Evolutionary conservation across 306 rosid genomes (phyloP).

Genomic region (Pyrus communis): DNA sequence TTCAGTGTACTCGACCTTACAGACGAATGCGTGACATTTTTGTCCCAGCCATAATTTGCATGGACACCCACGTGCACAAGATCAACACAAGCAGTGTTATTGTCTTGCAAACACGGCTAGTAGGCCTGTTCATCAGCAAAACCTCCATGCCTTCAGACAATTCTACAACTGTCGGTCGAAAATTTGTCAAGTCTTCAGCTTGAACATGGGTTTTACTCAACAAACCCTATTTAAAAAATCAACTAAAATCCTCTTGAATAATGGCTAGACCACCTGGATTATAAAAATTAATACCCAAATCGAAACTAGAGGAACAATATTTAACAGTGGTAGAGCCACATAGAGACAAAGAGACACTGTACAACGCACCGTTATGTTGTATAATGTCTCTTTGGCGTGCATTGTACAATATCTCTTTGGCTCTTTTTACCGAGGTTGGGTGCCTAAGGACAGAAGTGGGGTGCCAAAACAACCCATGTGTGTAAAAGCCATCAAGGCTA

Average conservation of each 20-base stretch:
- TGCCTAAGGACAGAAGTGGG: slow-evolving; percentile 15
- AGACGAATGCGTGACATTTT: slow-evolving; percentile 29
- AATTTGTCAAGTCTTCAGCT: slow-evolving; percentile 17
- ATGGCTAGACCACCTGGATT: slow-evolving; percentile 3
- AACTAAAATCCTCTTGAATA: background rate
- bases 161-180: background rate
- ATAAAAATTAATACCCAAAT: slow-evolving; percentile 19
- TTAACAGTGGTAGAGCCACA: background rate
- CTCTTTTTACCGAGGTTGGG: slow-evolving; percentile 33
- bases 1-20: slow-evolving; percentile 40
- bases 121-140: slow-evolving; percentile 6
- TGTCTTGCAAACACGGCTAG: slow-evolving; percentile 5
- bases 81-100: slow-evolving; percentile 27
- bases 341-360: no score
- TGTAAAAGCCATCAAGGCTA: no score
- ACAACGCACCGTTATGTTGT: background rate
- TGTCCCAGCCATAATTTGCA: slow-evolving; percentile 35
- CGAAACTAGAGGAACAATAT: slow-evolving; percentile 18
- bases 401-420: background rate
- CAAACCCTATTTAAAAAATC: background rate
- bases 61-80: slow-evolving; percentile 45
- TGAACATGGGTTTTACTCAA: background rate
- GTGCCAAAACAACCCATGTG: background rate
- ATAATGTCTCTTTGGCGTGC: background rate
- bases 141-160: slow-evolving; percentile 25